Evolutionary conservation across 352 stramenopile genomes (phyloP), one percentile per base, ranked within the genome.

Genomic region (Globisporangium canariense): DNA sequence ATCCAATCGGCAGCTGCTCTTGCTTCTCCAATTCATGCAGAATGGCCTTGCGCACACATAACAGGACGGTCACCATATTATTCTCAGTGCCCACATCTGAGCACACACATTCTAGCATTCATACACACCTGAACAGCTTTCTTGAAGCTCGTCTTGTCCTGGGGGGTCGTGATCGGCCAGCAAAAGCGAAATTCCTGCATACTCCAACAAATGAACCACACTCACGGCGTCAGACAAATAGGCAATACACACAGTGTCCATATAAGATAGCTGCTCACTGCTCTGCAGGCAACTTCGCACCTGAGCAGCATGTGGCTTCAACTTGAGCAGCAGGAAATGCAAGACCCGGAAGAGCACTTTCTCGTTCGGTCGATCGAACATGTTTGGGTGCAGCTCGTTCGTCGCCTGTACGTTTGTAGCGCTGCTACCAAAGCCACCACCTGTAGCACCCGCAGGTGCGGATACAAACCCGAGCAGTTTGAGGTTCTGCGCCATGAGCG

Each of bases 71-170:
- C 41, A 22, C 16, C 5, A 20, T 22, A 6, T 20, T 20, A 16
- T 47, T 11, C 4, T 47, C 14, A 47, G 16, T 22, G 9, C 16
- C 5, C 16, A 16, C 2, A 22, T 20, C 18, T 43, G n/a, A 43
- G 3, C 2, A 14, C 7, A 28, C 7, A 18, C 46, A 18, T 55
- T 14, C 7, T 18, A 60, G 13, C 4, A 11, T 25, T 2, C 46
- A 36, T 8, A 57, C 32, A 13, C 18, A 86, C 79, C 68, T 89
- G 77, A 3, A 80, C 75, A n/a, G 83, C 67, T 13, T 78, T 67
- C 68, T 89, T 86, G 61, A 88, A 86, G 41, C 71, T 84, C 54
- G 64, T 74, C 63, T 88, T 88, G 65, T 86, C 78, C 50, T 87
- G 80, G 9, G 78, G 74, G 4, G 73, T 86, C 34, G 79, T 63